These are phyloP conservation scores for Phaeosphaeriaceae sp. DNA, from an alignment of 2,329 filamentous ascomycete species.

Conservation along the genomic window DNA sequence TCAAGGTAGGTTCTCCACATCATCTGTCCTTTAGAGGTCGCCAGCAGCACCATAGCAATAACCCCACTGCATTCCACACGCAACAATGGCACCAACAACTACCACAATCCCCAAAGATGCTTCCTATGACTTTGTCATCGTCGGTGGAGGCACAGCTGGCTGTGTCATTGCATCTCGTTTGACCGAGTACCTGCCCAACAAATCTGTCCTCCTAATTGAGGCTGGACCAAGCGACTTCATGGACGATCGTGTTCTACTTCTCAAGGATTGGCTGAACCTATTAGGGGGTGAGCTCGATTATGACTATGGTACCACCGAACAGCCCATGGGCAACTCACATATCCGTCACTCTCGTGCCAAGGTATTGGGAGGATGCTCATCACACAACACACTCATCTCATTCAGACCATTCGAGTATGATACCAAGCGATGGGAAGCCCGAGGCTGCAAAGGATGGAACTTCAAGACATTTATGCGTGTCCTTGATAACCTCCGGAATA, in stretches of 20 bases:
- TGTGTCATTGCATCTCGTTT: slow-evolving; percentile 83
- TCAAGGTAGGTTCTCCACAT: neutral
- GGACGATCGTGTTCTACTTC: slow-evolving; percentile 83
- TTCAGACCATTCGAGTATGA: slow-evolving; percentile 93
- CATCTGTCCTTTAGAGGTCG: neutral
- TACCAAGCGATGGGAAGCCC: slow-evolving; percentile 79
- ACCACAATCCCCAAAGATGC: slow-evolving; percentile 69
- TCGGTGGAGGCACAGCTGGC: slow-evolving; percentile 84
- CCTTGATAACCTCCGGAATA: slow-evolving; percentile 84
- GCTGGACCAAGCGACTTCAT: slow-evolving; percentile 88
- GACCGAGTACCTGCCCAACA: slow-evolving; percentile 81
- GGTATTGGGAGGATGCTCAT: slow-evolving; percentile 90
- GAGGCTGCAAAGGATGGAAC: slow-evolving; percentile 84
- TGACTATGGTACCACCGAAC: slow-evolving; percentile 87
- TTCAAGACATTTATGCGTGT: slow-evolving; percentile 84
- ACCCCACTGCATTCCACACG: slow-evolving; percentile 2
- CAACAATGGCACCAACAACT: slow-evolving; percentile 54
- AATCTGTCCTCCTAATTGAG: slow-evolving; percentile 82
- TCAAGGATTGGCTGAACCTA: slow-evolving; percentile 85
- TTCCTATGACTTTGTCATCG: slow-evolving; percentile 80
- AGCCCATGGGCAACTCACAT: slow-evolving; percentile 88
- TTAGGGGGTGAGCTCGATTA: slow-evolving; percentile 88
- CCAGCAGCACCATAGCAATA: neutral
- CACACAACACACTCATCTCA: slow-evolving; percentile 91
- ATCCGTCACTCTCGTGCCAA: slow-evolving; percentile 93